Evolutionary conservation across 2,329 filamentous ascomycete genomes (phyloP), one percentile per base, ranked within the genome.

Genomic region (Cladosporium austrohemisphaericum): DNA sequence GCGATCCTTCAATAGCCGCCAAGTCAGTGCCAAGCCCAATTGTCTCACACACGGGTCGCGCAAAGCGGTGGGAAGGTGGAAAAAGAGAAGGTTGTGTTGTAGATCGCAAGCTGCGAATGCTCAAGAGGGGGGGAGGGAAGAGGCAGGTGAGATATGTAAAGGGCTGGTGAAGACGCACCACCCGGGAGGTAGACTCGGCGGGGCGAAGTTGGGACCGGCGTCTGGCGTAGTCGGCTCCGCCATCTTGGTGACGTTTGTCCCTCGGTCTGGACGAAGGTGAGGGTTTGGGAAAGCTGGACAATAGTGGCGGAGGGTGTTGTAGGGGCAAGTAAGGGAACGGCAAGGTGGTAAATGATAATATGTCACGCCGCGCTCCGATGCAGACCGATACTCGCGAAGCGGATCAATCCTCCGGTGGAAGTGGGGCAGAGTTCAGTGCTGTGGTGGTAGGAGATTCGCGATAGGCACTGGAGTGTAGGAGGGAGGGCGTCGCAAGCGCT

Each of bases 101-200:
- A 13, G 23, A 29, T 28, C 23, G 44, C 44, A 38, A 47, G 44
- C 32, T 47, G 33, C 26, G 18, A 25, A 37, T 35, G 33, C 44
- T 47, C 44, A 38, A 19, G 44, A 25, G 25, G 44, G n/a, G n/a
- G n/a, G 44, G 10, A 47, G 25, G 44, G 44, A 20, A 47, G 44
- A 47, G 26, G 40, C 41, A 52, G 48, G 50, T 46, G 35, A 49
- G 49, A 50, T 29, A 32, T 49, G 46, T 37, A 48, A 40, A 52
- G 51, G 49, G 44, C 33, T 47, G 44, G 33, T 47, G 44, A 47
- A 38, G 44, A 61, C 65, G 56, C 59, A 68, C 66, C 66, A 70
- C 57, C 68, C 68, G 40, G 67, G 64, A 46, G 68, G 68, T 38
- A 70, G 57, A 51, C 60, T 58, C 32, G 68, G 68, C 35, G 67